Conservation (phyloP, 768 basidiomycete genomes). For the Crucibulum laeve region DNA sequence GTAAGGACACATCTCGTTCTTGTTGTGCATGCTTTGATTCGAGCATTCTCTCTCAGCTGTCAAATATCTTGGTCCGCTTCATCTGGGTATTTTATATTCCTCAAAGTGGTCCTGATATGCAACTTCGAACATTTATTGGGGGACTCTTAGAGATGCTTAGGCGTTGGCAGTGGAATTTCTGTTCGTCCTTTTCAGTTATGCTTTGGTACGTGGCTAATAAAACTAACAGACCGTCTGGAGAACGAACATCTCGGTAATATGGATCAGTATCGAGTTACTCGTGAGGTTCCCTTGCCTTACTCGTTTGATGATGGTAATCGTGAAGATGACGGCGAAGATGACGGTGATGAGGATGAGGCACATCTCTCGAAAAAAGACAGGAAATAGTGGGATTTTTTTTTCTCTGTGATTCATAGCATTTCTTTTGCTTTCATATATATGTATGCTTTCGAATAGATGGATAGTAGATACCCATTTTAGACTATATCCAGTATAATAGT, state of each 20-base stretch:
- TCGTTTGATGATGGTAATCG: conserved; percentile 45
- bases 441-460: too few species aligned
- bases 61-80: conserved; percentile 76
- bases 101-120: conserved; percentile 35
- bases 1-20: conserved; percentile 31
- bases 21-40: background rate
- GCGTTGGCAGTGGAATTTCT: conserved; percentile 90
- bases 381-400: background rate
- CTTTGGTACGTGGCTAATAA: background rate
- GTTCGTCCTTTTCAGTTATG: conserved; percentile 37
- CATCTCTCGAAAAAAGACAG: background rate
- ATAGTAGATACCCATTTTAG: too few species aligned
- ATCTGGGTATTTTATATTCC: conserved; percentile 81
- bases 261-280: conserved; percentile 86
- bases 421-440: too few species aligned
- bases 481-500: too few species aligned
- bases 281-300: conserved; percentile 85
- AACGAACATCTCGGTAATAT: conserved; percentile 93
- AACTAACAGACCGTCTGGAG: conserved; percentile 33
- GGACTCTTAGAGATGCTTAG: conserved; percentile 75
- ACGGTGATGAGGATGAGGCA: conserved; percentile 22
- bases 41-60: conserved; percentile 36
- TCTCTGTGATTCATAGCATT: background rate
- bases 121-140: conserved; percentile 60
- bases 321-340: conserved; percentile 41